Evolutionary conservation across 2,329 filamentous ascomycete genomes (phyloP), one percentile per base, ranked within the genome.

Genomic region (Scedosporium boydii): DNA sequence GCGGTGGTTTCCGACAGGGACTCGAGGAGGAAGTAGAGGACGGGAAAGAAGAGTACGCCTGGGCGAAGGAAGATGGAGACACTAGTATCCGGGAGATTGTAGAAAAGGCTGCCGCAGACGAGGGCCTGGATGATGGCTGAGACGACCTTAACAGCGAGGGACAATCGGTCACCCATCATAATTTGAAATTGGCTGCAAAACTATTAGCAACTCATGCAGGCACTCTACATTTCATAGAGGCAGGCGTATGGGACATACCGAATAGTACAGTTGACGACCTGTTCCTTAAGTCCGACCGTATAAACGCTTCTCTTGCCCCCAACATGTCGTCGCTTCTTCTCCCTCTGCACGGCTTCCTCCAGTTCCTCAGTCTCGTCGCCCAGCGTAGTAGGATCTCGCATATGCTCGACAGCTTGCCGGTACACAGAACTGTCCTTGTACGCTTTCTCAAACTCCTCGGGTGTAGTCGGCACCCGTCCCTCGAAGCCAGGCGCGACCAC

Each of bases 91-190:
- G 76, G 70, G 21, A 89, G 73, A 69, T 89, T 83, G 76, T 82
- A 90, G 72, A 90, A 90, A 63, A 90, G 80, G 61, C 70, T 83
- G 78, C 66, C 84, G 60, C 88, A 81, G 66, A 91, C 83, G 58
- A 91, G 75, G 41, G 86, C 82, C 75, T 89, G 83, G 65, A 85
- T 76, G 48, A 83, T 79, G 68, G 89, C 87, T 68, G 88, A 87
- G 64, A 84, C 78, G 1, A 84, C 62, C 53, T 72, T 69, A 16
- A 71, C 65, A 9, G 68, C 65, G 10, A 73, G 69, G 0, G 72
- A 68, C 6, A 70, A 58, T 18, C 70, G 65, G 63, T 74, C 70
- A 16, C 72, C 71, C 63, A 71, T 68, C 64, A 72, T 69, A 29
- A 71, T 68, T 56, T 71, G 70, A 57, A 69, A 69, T 66, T 72